Evolutionary conservation across 2,329 filamentous ascomycete species (phyloP).

Genomic region (Pseudogymnoascus sp.): DNA sequence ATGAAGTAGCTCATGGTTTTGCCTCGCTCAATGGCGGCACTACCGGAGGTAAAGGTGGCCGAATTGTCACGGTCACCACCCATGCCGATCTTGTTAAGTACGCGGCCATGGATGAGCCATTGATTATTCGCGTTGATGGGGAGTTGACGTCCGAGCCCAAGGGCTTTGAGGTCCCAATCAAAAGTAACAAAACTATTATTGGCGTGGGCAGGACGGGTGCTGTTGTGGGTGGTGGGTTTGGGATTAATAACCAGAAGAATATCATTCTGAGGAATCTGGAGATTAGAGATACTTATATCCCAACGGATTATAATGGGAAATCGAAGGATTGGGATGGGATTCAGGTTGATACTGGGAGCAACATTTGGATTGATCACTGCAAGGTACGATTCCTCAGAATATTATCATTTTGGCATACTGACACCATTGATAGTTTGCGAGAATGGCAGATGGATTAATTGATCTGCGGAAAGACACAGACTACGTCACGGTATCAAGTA

Average conservation of each 20-base stretch:
- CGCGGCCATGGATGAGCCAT: slow-evolving; percentile 18
- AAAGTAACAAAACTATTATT: slow-evolving; percentile 23
- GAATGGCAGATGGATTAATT: slow-evolving; percentile 21
- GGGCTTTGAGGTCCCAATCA: slow-evolving; percentile 20
- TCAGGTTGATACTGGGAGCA: slow-evolving; percentile 21
- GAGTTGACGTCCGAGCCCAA: slow-evolving; percentile 17
- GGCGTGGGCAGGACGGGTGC: slow-evolving; percentile 20
- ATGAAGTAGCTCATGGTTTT: slow-evolving; percentile 20
- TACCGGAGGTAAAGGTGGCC: slow-evolving; percentile 19
- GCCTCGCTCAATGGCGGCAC: slow-evolving; percentile 22
- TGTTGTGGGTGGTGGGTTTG: slow-evolving; percentile 20
- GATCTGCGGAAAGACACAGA: slow-evolving; percentile 22
- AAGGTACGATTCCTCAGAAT: slow-evolving; percentile 7
- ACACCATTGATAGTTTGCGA: slow-evolving; percentile 2
- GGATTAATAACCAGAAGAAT: slow-evolving; percentile 18
- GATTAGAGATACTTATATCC: slow-evolving; percentile 15
- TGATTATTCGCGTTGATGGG: slow-evolving; percentile 20
- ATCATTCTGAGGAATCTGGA: slow-evolving; percentile 22
- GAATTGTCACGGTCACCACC: slow-evolving; percentile 19
- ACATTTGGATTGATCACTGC: slow-evolving; percentile 23
- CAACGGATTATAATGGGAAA: slow-evolving; percentile 19
- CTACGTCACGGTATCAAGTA: slow-evolving; percentile 22
- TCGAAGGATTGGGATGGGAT: slow-evolving; percentile 22
- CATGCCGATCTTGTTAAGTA: slow-evolving; percentile 20
- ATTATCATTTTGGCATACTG: background rate